Evolutionary conservation across 1,139 yeast genomes (phyloP), one percentile per base, ranked within the genome.

Genomic region (Pichiaceae sp.): DNA sequence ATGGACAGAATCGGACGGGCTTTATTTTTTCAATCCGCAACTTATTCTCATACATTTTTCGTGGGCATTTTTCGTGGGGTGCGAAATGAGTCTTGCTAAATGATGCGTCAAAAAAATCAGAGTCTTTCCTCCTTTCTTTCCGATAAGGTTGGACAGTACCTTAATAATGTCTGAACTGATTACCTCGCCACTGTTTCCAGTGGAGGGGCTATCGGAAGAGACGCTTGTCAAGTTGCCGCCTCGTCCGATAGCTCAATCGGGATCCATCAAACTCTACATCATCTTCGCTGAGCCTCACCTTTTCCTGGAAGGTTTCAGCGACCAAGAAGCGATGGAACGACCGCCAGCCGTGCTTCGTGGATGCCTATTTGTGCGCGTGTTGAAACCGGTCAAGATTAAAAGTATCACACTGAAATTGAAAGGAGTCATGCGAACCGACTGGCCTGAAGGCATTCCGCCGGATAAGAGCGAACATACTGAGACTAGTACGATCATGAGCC

Each of bases 361-460:
- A 1, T 75, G 93, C 18, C 64, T 91, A 21, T 74, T 80, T 33
- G 49, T 91, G 7, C 66, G 89, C 32, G 72, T 87, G 4, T 54
- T 78, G 35, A 89, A 87, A 52, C 81, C 94, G 0, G 68, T 81
- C 28, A 86, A 80, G 57, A 66, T 91, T 46, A 86, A 83, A 57
- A 59, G 75, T 27, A 74, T 91, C n/a, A 57, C 66, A 3, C 62
- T 91, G 37, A 62, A 69, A 2, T 80, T 91, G 53, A 71, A 72
- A 43, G 98, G 97, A 2, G 57, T 62, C 2, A 75, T 85, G 32
- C 66, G 84, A 44, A 91, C 98, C 0, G 96, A 91, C 46, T 91
- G 98, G 97, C 98, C 97, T 3, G 98, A 93, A 52, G 98, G 96
- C 1, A 87, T 89, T 20, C 98, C 98, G 0, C 96, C 97, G 0